Conservation (phyloP, 2,329 filamentous ascomycete genomes). For the Aspergillus fumigatus region DNA sequence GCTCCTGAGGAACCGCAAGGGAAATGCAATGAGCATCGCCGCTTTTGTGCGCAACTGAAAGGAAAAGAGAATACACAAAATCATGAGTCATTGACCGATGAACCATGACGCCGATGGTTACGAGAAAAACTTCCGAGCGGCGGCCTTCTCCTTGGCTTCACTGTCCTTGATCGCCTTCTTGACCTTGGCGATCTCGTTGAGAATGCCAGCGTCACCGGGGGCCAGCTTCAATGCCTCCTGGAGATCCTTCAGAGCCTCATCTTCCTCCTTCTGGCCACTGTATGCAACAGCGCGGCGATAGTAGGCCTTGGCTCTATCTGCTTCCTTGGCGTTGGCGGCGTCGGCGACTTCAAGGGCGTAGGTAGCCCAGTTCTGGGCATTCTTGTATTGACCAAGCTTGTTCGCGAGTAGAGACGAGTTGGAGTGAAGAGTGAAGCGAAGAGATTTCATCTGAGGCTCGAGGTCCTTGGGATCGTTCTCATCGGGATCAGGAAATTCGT, state of each 20-base stretch:
- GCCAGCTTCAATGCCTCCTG: slow-evolving; percentile 69
- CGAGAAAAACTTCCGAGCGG: slow-evolving; percentile 85
- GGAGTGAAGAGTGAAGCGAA: slow-evolving; percentile 82
- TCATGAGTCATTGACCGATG: slow-evolving; percentile 27
- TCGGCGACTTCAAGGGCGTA: slow-evolving; percentile 64
- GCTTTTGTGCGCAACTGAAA: slow-evolving; percentile 10
- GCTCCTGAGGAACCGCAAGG: not conserved
- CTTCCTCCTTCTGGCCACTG: slow-evolving; percentile 76
- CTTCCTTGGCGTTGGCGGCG: slow-evolving; percentile 57
- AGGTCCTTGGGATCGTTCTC: slow-evolving; percentile 68
- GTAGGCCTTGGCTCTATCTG: slow-evolving; percentile 82
- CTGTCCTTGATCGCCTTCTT: slow-evolving; percentile 71
- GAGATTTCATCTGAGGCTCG: slow-evolving; percentile 61
- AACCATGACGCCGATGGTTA: slow-evolving; percentile 32
- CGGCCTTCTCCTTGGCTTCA: slow-evolving; percentile 83
- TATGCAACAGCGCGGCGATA: slow-evolving; percentile 78
- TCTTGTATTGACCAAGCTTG: slow-evolving; percentile 69
- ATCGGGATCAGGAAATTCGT: slow-evolving; percentile 68
- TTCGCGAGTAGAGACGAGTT: slow-evolving; percentile 82
- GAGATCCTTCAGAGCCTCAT: slow-evolving; percentile 70
- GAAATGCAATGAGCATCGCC: not conserved
- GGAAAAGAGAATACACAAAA: slow-evolving; percentile 13
- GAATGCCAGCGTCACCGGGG: slow-evolving; percentile 70
- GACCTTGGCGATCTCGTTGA: slow-evolving; percentile 69
- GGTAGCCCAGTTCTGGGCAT: slow-evolving; percentile 65